A percentile compares a stretch with the other conserved stretches of the same genome.
These are phyloP conservation scores for Pisolithus microcarpus DNA, from an alignment of 768 basidiomycete species.

Conservation along the genomic window DNA sequence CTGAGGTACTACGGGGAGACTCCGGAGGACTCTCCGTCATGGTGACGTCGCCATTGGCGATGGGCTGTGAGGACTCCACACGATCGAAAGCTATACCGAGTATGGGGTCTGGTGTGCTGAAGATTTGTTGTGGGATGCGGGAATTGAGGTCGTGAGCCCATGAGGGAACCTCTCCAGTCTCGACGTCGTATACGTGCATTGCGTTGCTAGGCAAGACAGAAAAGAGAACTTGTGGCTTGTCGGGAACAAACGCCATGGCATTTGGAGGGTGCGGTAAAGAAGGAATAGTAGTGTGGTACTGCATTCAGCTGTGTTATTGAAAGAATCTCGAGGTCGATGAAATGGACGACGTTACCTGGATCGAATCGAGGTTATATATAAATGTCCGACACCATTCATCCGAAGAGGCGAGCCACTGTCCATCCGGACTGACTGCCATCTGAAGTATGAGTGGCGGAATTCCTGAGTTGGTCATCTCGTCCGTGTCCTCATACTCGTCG, in stretches of 20 bases:
- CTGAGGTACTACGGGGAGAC: not conserved
- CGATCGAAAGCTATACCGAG: slow-evolving; percentile 67
- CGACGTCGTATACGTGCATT: slow-evolving; percentile 83
- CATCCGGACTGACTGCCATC: slow-evolving; percentile 73
- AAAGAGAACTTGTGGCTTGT: slow-evolving; percentile 57
- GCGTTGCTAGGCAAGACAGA: slow-evolving; percentile 78
- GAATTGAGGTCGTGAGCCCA: slow-evolving; percentile 62
- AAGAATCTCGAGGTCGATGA: not conserved
- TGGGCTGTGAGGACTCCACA: slow-evolving; percentile 11
- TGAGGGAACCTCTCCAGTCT: slow-evolving; percentile 61
- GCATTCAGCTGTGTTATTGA: slow-evolving; percentile 1
- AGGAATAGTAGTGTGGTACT: slow-evolving; percentile 83
- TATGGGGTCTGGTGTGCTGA: slow-evolving; percentile 62
- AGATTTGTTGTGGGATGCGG: slow-evolving; percentile 55
- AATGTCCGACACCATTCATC: slow-evolving; percentile 66
- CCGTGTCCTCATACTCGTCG: slow-evolving; percentile 7
- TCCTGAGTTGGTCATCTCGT: slow-evolving; percentile 18
- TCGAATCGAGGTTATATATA: slow-evolving; percentile 77
- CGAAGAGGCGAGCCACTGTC: slow-evolving; percentile 83
- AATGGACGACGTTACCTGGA: slow-evolving; percentile 43
- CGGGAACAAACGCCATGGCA: slow-evolving; percentile 67
- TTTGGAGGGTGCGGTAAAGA: slow-evolving; percentile 67
- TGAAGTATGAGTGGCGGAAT: slow-evolving; percentile 45
- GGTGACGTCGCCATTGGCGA: slow-evolving; percentile 14
- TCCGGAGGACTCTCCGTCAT: slow-evolving; percentile 7